Percentiles rank a stretch among this genome's conserved stretches.
These are phyloP conservation scores for Bruguiera gymnorhiza DNA, from an alignment of 345 rosid species.

Conservation along the genomic window DNA sequence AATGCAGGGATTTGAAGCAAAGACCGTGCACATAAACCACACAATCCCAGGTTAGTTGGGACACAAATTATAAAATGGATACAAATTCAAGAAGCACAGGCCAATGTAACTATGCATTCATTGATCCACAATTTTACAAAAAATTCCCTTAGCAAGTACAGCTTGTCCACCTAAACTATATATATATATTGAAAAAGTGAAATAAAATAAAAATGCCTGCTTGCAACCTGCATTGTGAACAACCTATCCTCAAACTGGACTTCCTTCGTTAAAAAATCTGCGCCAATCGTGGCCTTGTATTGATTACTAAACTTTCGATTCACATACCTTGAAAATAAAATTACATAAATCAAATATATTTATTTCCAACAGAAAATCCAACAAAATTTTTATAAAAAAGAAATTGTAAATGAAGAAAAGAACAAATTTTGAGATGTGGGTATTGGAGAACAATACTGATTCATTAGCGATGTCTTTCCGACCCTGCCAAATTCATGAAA, in stretches of 20 bases:
- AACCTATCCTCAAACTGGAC: constrained; percentile 80
- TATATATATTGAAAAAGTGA: not conserved
- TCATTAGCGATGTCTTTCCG: constrained; percentile 94
- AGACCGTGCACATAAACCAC: too few species aligned
- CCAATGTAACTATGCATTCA: too few species aligned
- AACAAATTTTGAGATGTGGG: constrained; percentile 12
- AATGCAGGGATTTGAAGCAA: too few species aligned
- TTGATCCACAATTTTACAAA: too few species aligned
- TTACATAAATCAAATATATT: constrained; percentile 7
- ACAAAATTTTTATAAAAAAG: not conserved
- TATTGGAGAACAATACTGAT: constrained; percentile 56
- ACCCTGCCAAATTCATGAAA: constrained; percentile 44
- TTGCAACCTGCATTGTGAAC: constrained; percentile 80
- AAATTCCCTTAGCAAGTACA: too few species aligned
- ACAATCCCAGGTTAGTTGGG: too few species aligned
- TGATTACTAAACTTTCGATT: constrained; percentile 91
- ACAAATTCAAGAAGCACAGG: too few species aligned
- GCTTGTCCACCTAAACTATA: too few species aligned
- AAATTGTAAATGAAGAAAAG: not conserved
- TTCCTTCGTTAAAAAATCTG: constrained; percentile 93
- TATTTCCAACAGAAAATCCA: not conserved
- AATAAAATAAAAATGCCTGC: not conserved
- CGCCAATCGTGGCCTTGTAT: constrained; percentile 95
- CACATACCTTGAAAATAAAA: constrained; percentile 57
- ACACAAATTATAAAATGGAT: too few species aligned